Evolutionary conservation across 2,329 filamentous ascomycete genomes (phyloP), one percentile per base, ranked within the genome.

Genomic region (Ophiostoma quercus): DNA sequence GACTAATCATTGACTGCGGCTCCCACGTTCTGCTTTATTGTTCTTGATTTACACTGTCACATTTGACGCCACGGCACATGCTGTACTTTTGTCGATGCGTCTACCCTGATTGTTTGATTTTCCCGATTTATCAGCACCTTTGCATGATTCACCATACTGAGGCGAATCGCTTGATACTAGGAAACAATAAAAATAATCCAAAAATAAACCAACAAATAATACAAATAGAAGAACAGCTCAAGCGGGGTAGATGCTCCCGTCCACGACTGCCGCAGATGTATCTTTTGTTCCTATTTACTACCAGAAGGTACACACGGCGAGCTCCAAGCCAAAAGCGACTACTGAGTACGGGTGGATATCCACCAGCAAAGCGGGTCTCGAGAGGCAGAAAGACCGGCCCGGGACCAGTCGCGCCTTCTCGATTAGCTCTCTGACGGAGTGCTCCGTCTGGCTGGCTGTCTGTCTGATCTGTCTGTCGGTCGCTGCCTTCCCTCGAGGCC

Each of bases 321-420:
- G 22, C 47, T 54, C 47, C n/a, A 34, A 34, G 4, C 14, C 9
- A 16, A 43, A 43, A 14, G 41, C 54, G 25, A 60, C n/a, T 60
- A 29, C 54, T 29, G 25, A 29, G 25, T 29, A 29, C 25, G 6
- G 19, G 47, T 54, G 47, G 47, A 54, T 7, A 54, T 19, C 47
- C 25, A 29, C 25, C 16, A 22, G 34, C 8, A 34, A 8, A 57
- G 51, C 22, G 51, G 51, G 51, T 29, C 51, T 57, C 22, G 43
- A 57, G 3, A 29, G 51, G 51, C 51, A 57, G 51, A 57, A 57
- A 57, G 51, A 57, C 51, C 51, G n/a, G 47, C 47, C 47, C 47
- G n/a, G 47, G 47, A 7, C 51, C 51, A 57, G 51, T 57, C 11
- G 51, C 51, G 51, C 51, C 51, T 57, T 57, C 51, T 57, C 22